Base-by-base conservation (phyloP, 306 rosid species). In the Carpinus fangiana region DNA sequence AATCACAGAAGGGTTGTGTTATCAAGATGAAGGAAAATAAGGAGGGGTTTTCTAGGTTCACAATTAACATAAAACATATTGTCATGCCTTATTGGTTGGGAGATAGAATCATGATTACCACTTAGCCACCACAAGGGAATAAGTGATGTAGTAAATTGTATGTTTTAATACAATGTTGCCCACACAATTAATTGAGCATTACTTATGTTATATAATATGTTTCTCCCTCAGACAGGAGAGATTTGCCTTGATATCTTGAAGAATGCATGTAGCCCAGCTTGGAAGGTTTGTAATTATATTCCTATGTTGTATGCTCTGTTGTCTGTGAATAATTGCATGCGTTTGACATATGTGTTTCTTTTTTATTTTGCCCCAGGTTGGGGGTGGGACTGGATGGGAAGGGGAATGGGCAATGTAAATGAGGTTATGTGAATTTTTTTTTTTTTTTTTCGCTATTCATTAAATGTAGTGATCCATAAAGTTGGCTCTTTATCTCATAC, bases 221-320 rank as follows among this genome's bases (percentile, higher is more conserved):
- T 82, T 69, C 51, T 53, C 34, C 9, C 80, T 76, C 88, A 93
- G 97, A 96, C 97, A 0, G 99, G 99, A 61, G 99, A 96, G 92
- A 96, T 96, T 77, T 96, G 98, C 88, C 88, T 96, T 50, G 99
- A 96, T 82, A 96, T 96, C 68, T 85, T 96, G 89, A 96, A 96
- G 85, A 96, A 88, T 81, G 99, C 99, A 57, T 93, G 99, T 98
- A 96, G 98, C 88, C 98, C 97, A 4, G 99, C 99, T 38, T 96
- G 99, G 98, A 93, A 94, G 98, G 98, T 94, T 87, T 79, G 84
- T 82, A 7, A 38, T 4, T 59, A 11, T 5, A 23, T 41, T 47
- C 77, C 5, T 21, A 65, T 66, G 79, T 73, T 72, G 20, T 73
- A 38, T 59, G 12, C 78, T 59, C 36, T 45, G n/a, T 36, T 38